Conservation (phyloP, 2,329 filamentous ascomycete genomes). For the Aspergillus viridinutans region DNA sequence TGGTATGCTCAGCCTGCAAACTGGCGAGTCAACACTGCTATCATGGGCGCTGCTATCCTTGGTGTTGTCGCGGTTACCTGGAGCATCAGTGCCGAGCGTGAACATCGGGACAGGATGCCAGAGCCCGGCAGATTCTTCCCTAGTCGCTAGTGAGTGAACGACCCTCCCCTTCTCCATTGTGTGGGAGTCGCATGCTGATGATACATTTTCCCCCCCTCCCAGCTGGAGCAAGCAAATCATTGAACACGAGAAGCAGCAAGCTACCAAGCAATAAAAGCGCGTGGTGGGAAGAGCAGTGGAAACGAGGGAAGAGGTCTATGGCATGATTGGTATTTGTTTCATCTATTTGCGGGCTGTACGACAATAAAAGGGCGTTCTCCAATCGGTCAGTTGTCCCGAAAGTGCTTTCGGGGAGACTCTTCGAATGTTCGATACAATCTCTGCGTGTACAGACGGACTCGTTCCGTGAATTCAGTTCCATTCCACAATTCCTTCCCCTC, state of each 20-base stretch:
- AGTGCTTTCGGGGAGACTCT: constrained; percentile 35
- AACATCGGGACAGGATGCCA: constrained; percentile 70
- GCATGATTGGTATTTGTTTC: constrained; percentile 27
- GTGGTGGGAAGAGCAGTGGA: constrained; percentile 4
- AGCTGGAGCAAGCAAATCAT: constrained; percentile 70
- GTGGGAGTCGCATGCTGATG: constrained; percentile 14
- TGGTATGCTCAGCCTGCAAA: constrained; percentile 95
- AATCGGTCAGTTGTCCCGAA: constrained; percentile 34
- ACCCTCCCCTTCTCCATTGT: constrained; percentile 3
- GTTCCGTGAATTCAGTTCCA: constrained; percentile 41
- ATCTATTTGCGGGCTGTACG: constrained; percentile 35
- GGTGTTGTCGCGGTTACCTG: constrained; percentile 66
- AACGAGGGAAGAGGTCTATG: constrained; percentile 18
- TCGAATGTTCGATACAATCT: constrained; percentile 37
- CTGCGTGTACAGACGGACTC: constrained; percentile 43
- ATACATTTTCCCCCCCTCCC: constrained; percentile 9
- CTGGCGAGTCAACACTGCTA: constrained; percentile 87
- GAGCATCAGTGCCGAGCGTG: constrained; percentile 69
- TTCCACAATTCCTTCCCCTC: constrained; percentile 43
- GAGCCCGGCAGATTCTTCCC: constrained; percentile 74
- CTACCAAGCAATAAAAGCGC: constrained; percentile 36
- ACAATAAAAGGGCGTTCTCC: constrained; percentile 37
- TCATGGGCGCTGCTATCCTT: constrained; percentile 65
- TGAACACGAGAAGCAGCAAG: constrained; percentile 58
- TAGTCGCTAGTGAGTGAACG: constrained; percentile 68